Evolutionary conservation across 768 basidiomycete species (phyloP).

Genomic region (Amanita thiersii): DNA sequence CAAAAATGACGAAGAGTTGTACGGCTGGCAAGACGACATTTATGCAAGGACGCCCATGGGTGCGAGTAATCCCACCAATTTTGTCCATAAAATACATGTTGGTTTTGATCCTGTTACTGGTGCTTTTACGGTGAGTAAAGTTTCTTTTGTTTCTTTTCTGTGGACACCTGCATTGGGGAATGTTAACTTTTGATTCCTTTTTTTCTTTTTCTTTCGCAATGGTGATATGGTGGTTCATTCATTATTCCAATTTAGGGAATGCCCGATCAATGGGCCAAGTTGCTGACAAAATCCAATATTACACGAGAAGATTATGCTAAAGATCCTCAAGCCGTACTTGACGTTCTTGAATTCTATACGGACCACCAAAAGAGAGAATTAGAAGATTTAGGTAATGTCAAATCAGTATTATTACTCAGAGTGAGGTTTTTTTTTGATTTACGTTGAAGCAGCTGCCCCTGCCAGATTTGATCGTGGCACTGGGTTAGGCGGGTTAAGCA

Average conservation of each 20-base stretch:
- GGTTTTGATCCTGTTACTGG: slow-evolving; percentile 93
- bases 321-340: slow-evolving; percentile 94
- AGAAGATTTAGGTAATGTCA: slow-evolving; percentile 40
- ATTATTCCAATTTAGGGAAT: slow-evolving; percentile 53
- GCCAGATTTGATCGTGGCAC: slow-evolving; percentile 88
- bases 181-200: background rate
- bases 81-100: slow-evolving; percentile 98
- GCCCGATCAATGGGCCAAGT: slow-evolving; percentile 94
- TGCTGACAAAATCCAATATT: slow-evolving; percentile 96
- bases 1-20: slow-evolving; percentile 95
- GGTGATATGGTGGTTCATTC: slow-evolving; percentile 6
- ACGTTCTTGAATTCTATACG: slow-evolving; percentile 97
- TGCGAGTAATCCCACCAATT: slow-evolving; percentile 91
- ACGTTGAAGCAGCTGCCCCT: slow-evolving; percentile 37
- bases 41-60: slow-evolving; percentile 92
- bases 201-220: background rate
- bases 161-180: background rate
- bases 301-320: slow-evolving; percentile 97
- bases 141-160: background rate
- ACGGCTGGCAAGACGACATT: slow-evolving; percentile 96
- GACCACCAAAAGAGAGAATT: slow-evolving; percentile 94
- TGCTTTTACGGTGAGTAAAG: slow-evolving; percentile 84
- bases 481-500: slow-evolving; percentile 69
- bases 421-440: slow-evolving; percentile 11
- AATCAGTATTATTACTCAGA: slow-evolving; percentile 13